These are phyloP conservation scores for Asterionellopsis glacialis DNA, from an alignment of 108 stramenopile genomes.

Conservation along the genomic window DNA sequence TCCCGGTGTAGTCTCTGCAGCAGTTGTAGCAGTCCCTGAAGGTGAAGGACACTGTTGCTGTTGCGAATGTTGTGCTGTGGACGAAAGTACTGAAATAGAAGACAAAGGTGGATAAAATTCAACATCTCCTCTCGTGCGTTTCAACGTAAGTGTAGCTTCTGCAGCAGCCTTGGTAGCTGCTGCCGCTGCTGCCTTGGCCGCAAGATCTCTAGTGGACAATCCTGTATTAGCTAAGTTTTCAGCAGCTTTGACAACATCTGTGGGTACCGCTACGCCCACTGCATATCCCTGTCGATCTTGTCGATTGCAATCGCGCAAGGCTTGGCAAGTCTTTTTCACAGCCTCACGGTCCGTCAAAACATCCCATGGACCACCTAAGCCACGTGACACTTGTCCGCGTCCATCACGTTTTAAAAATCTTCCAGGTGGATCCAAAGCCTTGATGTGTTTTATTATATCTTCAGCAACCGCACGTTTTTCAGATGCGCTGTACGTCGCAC, in stretches of 20 bases:
- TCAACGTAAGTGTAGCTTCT: background rate
- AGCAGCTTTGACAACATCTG: conserved; percentile 47
- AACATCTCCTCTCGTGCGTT: too few species aligned
- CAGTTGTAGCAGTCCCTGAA: background rate
- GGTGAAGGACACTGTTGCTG: background rate
- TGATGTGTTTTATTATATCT: conserved; percentile 68
- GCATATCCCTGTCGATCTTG: conserved; percentile 70
- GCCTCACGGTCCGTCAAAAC: conserved; percentile 46
- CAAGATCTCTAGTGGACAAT: conserved; percentile 42
- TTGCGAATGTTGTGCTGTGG: background rate
- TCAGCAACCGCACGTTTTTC: conserved; percentile 75
- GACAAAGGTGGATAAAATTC: background rate
- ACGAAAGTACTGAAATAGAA: background rate
- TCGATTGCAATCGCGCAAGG: conserved; percentile 77
- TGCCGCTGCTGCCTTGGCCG: conserved; percentile 28
- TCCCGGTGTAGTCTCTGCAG: background rate
- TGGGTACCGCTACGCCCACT: conserved; percentile 40
- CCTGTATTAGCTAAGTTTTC: conserved; percentile 37
- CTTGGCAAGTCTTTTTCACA: conserved; percentile 74
- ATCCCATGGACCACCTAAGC: conserved; percentile 73
- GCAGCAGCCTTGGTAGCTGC: background rate
- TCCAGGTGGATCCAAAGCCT: conserved; percentile 63
- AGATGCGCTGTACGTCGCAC: conserved; percentile 47
- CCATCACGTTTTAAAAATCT: conserved; percentile 70
- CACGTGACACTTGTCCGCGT: conserved; percentile 37